Base-by-base conservation (phyloP, 805 yeast species). In the Saccharomycopsis amapae region DNA sequence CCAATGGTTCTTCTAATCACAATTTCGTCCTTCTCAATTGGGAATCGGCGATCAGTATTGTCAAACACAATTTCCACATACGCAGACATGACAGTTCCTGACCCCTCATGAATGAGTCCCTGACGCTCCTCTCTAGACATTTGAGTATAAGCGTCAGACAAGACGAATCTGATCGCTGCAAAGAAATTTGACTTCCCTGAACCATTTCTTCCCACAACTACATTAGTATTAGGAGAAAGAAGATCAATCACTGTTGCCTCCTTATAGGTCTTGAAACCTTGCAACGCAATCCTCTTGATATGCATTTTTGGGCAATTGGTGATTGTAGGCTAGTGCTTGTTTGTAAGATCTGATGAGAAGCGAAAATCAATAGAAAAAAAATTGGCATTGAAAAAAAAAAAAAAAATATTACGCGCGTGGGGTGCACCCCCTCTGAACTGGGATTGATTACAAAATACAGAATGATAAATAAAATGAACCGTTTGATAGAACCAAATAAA, bases 151-250 rank as follows among this genome's bases (percentile, higher is more conserved):
- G 90, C 94, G 59, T 90, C 97, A 38, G 95, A 81, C 18, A 93
- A 63, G 9, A 88, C 97, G 65, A 89, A 93, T 51, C 97, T 70
- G 46, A 90, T 84, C 9, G 98, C 97, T 13, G 96, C 88, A 62
- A 90, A 93, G 64, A 90, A 84, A 62, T 93, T 90, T 34, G 96
- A 85, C 61, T 93, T 90, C 6, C 98, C 98, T 6, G 96, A 85
- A n/a, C 97, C 97, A 63, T 89, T 89, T 42, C 95, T 68, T 2
- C 97, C 97, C 26, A 89, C 87, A 13, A 84, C 79, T 18, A 90
- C 94, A 64, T 90, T 90, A 58, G 81, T 83, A 45, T 78, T 77
- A 0, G 95, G 90, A 1, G 94, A 82, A 26, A 93, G 68, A 13
- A 76, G 69, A 35, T 84, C 93, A 10, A 89, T 76, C 3, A 78